Percentiles rank a stretch among this genome's conserved stretches.
Conservation (phyloP, 2,329 filamentous ascomycete species). For the Neodidymelliopsis sp. region DNA sequence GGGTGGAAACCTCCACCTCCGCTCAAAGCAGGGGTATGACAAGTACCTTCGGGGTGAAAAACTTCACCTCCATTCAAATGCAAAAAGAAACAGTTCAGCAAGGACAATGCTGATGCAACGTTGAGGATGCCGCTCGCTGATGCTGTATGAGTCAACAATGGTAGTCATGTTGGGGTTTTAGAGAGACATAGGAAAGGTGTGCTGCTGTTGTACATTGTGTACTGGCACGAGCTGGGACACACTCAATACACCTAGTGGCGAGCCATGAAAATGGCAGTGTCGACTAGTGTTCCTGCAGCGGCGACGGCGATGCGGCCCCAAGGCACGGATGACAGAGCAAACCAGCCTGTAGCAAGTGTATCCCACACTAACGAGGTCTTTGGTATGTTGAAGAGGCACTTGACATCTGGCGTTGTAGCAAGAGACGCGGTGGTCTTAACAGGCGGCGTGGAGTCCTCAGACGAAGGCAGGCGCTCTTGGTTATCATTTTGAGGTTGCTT, state of each 20-base stretch:
- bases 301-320: conserved; percentile 1
- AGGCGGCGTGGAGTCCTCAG: background rate
- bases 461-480: background rate
- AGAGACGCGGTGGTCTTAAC: background rate
- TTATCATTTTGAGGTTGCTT: background rate
- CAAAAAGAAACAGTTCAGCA: no score
- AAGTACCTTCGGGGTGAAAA: no score
- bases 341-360: background rate
- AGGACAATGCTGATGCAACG: no score
- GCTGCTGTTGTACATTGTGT: no score
- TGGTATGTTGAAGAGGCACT: background rate
- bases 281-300: background rate
- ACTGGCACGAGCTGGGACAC: no score
- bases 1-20: no score
- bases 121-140: no score
- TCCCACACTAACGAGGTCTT: background rate
- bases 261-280: background rate
- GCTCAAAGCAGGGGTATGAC: no score
- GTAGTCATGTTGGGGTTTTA: background rate
- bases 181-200: no score
- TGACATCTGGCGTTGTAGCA: background rate
- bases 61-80: no score
- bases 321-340: background rate
- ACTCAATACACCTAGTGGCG: background rate
- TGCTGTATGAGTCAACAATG: no score